Percentiles rank a stretch among this genome's conserved stretches.
phyloP scores from a whole-genome alignment of 1,284 basidiomycete species.

The Chalciporus sp. region DNA sequence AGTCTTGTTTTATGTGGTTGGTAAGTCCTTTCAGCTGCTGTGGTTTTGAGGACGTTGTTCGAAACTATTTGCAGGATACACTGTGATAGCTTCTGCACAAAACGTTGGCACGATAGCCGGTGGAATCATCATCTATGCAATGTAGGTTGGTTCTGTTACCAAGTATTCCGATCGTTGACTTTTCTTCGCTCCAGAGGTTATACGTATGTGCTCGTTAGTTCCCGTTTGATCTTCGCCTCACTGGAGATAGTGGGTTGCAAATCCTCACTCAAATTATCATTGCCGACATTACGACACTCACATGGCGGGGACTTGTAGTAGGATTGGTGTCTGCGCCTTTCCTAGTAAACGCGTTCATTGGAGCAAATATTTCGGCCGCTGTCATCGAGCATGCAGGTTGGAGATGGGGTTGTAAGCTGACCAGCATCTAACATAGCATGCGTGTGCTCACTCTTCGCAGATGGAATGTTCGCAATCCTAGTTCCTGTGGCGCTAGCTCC shows the following conservation, averaged over 20 bases:
- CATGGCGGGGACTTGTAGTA: constrained; percentile 76
- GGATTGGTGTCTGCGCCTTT: constrained; percentile 69
- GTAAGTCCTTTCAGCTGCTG: constrained; percentile 27
- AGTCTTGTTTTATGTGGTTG: constrained; percentile 62
- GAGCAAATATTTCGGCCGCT: constrained; percentile 66
- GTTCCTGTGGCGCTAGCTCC: constrained; percentile 57
- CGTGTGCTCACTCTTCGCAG: constrained; percentile 33
- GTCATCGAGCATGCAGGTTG: constrained; percentile 61
- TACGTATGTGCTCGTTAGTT: constrained; percentile 41
- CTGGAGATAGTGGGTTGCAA: constrained; percentile 55
- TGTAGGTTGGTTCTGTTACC: constrained; percentile 39
- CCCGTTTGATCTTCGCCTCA: constrained; percentile 4
- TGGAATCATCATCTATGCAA: constrained; percentile 60
- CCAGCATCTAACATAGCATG: constrained; percentile 4
- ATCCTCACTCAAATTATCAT: constrained; percentile 76
- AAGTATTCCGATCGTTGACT: neutral
- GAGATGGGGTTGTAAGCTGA: constrained; percentile 73
- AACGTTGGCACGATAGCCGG: constrained; percentile 51
- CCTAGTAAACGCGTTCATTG: constrained; percentile 69
- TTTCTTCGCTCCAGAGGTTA: constrained; percentile 46
- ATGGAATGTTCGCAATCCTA: constrained; percentile 71
- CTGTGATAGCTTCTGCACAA: constrained; percentile 67
- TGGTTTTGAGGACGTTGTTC: neutral
- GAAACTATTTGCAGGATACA: constrained; percentile 47
- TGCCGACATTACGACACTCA: constrained; percentile 79